A percentile compares a stretch with the other conserved stretches of the same genome.
These are phyloP conservation scores for Paecilomyces niveus DNA, from an alignment of 2,329 filamentous ascomycete genomes.

Conservation along the genomic window DNA sequence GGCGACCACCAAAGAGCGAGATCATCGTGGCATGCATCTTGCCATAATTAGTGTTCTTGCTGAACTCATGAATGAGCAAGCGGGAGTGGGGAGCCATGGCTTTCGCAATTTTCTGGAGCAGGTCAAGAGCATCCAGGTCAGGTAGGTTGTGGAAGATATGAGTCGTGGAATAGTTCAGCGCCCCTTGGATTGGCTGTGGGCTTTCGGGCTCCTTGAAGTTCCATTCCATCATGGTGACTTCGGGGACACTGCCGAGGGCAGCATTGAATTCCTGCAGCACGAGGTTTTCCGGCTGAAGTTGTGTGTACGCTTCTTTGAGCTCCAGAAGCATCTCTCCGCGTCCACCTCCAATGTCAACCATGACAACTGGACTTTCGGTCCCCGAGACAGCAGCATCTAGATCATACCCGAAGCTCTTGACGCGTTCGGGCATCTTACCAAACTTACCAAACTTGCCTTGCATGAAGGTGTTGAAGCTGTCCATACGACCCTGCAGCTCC, in stretches of 20 bases:
- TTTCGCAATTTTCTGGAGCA: slow-evolving; percentile 27
- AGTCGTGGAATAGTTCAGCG: slow-evolving; percentile 26
- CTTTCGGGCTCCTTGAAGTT: slow-evolving; percentile 24
- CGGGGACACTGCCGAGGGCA: slow-evolving; percentile 17
- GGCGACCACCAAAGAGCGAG: slow-evolving; percentile 25
- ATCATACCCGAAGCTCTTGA: slow-evolving; percentile 24
- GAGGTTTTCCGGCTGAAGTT: slow-evolving; percentile 18
- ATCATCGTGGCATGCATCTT: slow-evolving; percentile 32
- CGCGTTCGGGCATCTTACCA: slow-evolving; percentile 24
- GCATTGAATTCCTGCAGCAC: slow-evolving; percentile 32
- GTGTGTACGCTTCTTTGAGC: slow-evolving; percentile 25
- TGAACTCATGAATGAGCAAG: slow-evolving; percentile 29
- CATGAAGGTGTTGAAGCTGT: slow-evolving; percentile 35
- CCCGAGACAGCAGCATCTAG: slow-evolving; percentile 16
- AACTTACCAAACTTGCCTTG: slow-evolving; percentile 30
- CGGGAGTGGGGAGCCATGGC: slow-evolving; percentile 28
- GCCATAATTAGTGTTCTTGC: slow-evolving; percentile 28
- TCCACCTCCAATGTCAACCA: slow-evolving; percentile 34
- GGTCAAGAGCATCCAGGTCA: slow-evolving; percentile 26
- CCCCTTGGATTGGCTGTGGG: slow-evolving; percentile 25
- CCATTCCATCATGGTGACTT: slow-evolving; percentile 25
- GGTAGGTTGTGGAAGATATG: slow-evolving; percentile 33
- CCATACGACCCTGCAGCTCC: slow-evolving; percentile 28
- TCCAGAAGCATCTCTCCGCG: slow-evolving; percentile 30
- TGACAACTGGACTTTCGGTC: slow-evolving; percentile 10